Conservation (phyloP, 2,329 filamentous ascomycete genomes). For the Penicillium sp. region DNA sequence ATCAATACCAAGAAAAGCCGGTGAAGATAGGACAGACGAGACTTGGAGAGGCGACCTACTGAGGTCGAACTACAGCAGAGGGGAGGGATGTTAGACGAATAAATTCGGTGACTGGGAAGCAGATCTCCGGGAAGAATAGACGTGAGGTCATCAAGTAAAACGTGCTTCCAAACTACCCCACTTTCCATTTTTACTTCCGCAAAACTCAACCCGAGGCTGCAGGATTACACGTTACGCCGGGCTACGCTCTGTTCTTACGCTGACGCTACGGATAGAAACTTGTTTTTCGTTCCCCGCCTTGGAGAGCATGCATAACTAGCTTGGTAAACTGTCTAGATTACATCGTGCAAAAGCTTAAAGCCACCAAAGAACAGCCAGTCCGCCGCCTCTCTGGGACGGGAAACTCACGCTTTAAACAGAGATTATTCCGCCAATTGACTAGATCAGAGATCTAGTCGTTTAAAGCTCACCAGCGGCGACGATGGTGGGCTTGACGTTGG, state of each 20-base stretch:
- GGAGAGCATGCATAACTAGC: constrained; percentile 14
- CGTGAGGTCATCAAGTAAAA: not conserved
- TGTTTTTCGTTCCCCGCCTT: not conserved
- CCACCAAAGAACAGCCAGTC: constrained; percentile 6
- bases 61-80: too few relatives aligned
- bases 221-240: not conserved
- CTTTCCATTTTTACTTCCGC: not conserved
- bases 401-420: constrained; percentile 13
- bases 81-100: not conserved
- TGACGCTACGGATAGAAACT: not conserved
- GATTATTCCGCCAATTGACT: constrained; percentile 6
- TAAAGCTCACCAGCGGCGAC: constrained; percentile 50
- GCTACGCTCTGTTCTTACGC: not conserved
- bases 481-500: constrained; percentile 56
- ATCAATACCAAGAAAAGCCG: too few relatives aligned
- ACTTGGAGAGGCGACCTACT: too few relatives aligned
- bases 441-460: constrained; percentile 21
- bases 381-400: not conserved
- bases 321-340: constrained; percentile 31
- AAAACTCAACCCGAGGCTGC: not conserved
- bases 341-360: constrained; percentile 9
- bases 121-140: not conserved
- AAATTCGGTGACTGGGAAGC: not conserved
- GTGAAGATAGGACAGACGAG: too few relatives aligned
- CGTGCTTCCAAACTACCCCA: not conserved